Evolutionary conservation across 78 protist species (phyloP).

Genomic region (Dictyostelium intermedium): DNA sequence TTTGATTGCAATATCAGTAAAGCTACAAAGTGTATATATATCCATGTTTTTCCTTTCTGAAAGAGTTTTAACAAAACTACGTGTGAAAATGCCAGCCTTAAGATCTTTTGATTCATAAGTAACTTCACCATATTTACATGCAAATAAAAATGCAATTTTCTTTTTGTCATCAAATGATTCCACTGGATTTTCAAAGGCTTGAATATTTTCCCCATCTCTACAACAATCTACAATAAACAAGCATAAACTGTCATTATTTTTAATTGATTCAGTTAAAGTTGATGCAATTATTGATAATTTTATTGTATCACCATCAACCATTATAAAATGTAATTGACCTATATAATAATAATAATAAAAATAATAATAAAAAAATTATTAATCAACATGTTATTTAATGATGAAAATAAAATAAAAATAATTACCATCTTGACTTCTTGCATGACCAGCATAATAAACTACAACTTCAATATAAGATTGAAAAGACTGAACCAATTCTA

Average conservation of each 20-base stretch:
- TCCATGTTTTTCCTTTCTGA: not conserved
- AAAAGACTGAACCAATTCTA: not conserved
- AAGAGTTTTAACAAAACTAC: too few species aligned
- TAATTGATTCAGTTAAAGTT: not conserved
- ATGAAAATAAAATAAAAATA: too few species aligned
- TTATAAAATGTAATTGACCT: too few species aligned
- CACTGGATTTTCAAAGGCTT: not conserved
- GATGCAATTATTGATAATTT: not conserved
- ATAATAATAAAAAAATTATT: too few species aligned
- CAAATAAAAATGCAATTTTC: not conserved
- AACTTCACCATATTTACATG: not conserved
- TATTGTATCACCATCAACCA: not conserved
- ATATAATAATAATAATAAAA: too few species aligned
- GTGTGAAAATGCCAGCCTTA: not conserved
- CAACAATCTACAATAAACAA: not conserved
- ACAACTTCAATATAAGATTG: not conserved
- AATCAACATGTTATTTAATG: too few species aligned
- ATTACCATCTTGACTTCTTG: not conserved
- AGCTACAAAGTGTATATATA: not conserved
- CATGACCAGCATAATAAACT: not conserved
- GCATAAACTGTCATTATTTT: not conserved
- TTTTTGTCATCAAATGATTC: not conserved
- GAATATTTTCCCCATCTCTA: not conserved
- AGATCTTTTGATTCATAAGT: not conserved
- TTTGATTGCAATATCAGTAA: not conserved